A percentile compares a stretch with the other conserved stretches of the same genome.
Evolutionary conservation across 441 rosid species (phyloP).

Genomic region (Mallotus repandus): DNA sequence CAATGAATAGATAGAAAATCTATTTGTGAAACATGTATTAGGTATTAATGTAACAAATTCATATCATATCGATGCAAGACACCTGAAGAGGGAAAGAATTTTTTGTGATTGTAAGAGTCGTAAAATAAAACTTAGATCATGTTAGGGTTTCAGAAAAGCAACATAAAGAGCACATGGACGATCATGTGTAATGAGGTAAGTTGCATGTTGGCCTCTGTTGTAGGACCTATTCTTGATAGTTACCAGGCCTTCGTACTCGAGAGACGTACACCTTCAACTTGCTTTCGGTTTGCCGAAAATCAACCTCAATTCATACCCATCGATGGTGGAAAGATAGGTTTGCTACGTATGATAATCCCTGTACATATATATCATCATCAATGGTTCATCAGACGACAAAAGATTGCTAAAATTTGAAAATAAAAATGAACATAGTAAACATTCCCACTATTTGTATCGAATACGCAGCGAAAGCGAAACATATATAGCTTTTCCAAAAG

Average conservation of each 20-base stretch:
- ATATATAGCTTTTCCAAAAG: too few species aligned
- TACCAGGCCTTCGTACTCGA: slow-evolving; percentile 30
- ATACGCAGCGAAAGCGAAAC: neutral
- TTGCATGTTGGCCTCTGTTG: slow-evolving; percentile 25
- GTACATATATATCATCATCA: too few species aligned
- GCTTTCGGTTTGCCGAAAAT: slow-evolving; percentile 16
- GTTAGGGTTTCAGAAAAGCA: neutral
- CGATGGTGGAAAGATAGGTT: too few species aligned
- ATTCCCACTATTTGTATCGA: too few species aligned
- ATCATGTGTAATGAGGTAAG: slow-evolving; percentile 31
- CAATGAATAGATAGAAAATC: too few species aligned
- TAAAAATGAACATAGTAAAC: neutral
- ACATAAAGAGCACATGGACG: neutral
- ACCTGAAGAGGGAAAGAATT: too few species aligned
- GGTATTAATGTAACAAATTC: too few species aligned
- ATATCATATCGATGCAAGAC: too few species aligned
- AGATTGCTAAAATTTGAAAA: neutral
- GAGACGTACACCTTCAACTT: slow-evolving; percentile 32
- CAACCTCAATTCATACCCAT: neutral
- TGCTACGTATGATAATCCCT: too few species aligned
- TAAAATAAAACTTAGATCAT: neutral
- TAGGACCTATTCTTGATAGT: slow-evolving; percentile 26
- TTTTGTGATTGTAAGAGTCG: too few species aligned
- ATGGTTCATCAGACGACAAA: neutral
- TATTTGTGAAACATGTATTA: too few species aligned